A percentile compares a stretch with the other conserved stretches of the same genome.
These are phyloP conservation scores for Dactylorhiza incarnata DNA, from an alignment of 106 monocot species.

Conservation along the genomic window DNA sequence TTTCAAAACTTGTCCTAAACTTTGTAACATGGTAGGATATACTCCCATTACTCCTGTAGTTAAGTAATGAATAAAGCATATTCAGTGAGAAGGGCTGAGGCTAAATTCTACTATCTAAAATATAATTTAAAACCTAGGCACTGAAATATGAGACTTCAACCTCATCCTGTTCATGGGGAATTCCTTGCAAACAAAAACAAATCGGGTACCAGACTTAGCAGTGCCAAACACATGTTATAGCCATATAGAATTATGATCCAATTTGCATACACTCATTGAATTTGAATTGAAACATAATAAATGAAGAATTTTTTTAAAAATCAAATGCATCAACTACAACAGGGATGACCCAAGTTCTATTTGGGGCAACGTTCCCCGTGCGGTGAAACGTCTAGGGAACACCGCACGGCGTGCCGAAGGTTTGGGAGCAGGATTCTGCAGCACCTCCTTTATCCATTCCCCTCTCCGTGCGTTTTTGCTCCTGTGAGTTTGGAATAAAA, in stretches of 20 bases:
- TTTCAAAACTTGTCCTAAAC: not conserved
- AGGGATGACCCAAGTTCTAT: too few species aligned
- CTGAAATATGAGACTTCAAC: not conserved
- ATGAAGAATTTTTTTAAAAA: not conserved
- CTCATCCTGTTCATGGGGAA: not conserved
- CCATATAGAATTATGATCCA: not conserved
- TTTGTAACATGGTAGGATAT: too few species aligned
- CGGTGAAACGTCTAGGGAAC: too few species aligned
- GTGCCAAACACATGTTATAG: not conserved
- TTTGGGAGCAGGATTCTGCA: too few species aligned
- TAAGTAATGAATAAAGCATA: not conserved
- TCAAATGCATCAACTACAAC: not conserved
- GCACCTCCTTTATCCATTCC: too few species aligned
- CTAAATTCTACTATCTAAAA: not conserved
- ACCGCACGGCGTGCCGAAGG: too few species aligned
- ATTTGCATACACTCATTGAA: not conserved
- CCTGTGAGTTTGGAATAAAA: too few species aligned
- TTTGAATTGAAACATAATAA: not conserved
- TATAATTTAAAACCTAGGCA: not conserved
- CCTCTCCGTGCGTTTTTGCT: too few species aligned
- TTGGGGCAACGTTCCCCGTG: too few species aligned
- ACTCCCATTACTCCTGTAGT: not conserved
- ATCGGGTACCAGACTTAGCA: not conserved
- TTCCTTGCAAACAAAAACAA: not conserved
- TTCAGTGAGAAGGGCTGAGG: not conserved